A percentile compares a stretch with the other conserved stretches of the same genome.
Conservation (phyloP, 106 monocot genomes). For the Platanthera guangdongensis region DNA sequence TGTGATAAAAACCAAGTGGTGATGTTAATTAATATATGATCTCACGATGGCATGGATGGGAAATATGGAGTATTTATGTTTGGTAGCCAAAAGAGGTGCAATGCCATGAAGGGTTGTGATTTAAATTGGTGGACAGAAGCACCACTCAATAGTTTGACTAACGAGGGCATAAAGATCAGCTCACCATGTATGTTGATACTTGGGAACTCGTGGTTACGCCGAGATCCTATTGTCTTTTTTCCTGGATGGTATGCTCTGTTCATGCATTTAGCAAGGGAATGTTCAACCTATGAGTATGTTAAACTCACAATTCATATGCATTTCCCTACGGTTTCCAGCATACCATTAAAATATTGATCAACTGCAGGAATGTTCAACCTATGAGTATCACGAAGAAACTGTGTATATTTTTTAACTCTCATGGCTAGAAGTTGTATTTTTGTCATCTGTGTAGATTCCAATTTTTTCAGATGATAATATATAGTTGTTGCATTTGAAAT, state of each 20-base stretch:
- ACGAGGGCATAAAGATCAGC: neutral
- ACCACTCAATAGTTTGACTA: neutral
- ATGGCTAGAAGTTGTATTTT: neutral
- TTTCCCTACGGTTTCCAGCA: neutral
- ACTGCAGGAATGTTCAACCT: neutral
- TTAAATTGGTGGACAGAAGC: neutral
- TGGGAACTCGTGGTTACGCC: neutral
- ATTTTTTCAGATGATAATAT: neutral
- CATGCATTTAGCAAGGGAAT: too few relatives aligned
- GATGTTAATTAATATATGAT: neutral
- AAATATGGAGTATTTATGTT: neutral
- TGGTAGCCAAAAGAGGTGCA: neutral
- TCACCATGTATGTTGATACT: neutral
- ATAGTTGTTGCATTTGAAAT: neutral
- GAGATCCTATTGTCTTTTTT: neutral
- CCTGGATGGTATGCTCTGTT: too few relatives aligned
- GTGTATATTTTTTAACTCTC: neutral
- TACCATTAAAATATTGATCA: neutral
- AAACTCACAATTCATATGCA: neutral
- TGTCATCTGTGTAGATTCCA: neutral
- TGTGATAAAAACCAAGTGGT: neutral
- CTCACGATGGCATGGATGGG: neutral
- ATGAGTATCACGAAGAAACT: neutral
- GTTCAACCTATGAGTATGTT: neutral
- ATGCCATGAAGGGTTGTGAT: neutral